Base-by-base conservation (phyloP, 495 filamentous ascomycete species). In the Daldinia caldariorum region DNA sequence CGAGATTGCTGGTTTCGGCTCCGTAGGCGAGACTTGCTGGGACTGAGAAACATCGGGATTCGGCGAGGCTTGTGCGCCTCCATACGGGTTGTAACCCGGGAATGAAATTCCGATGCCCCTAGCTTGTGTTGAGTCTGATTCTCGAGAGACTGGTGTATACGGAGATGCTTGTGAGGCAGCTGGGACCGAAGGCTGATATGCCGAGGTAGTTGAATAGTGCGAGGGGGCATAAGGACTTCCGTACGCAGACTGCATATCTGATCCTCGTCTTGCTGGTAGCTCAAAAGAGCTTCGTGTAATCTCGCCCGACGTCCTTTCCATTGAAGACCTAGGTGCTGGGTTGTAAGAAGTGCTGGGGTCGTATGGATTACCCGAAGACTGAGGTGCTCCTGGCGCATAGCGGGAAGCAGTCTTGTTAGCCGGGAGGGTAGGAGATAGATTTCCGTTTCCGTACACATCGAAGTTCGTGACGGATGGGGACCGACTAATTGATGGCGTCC, bases 401-500 rank as follows among this genome's bases (percentile, higher is more conserved):
- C 77, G 66, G 20, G 71, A 65, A 51, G 69, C 50, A 65, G 55
- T 55, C 26, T 71, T 72, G 29, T 75, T 75, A 26, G 62, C 70
- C 82, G 86, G 72, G 56, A 37, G 49, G 18, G 60, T 53, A n/a
- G 71, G 71, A 37, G 71, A 67, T 9, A 56, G 59, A 39, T 73
- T 63, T 50, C 70, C 67, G 22, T 70, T 72, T 51, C 80, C 83
- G 29, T 88, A 84, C 4, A 87, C 89, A 73, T 97, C 94, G 13
- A 97, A 77, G 65, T 97, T 93, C 12, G 87, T 86, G 37, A 86
- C 83, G 0, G 92, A 97, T 4, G 90, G 90, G 6, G 89, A 87
- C 16, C 93, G 90, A 73, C 94, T 97, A 58, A 97, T 87, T 3
- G 87, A 90, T 14, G 94, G 93, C 3, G 93, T 95, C 31, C 85